phyloP scores from a whole-genome alignment of 306 rosid species.

The Pyrus communis region DNA sequence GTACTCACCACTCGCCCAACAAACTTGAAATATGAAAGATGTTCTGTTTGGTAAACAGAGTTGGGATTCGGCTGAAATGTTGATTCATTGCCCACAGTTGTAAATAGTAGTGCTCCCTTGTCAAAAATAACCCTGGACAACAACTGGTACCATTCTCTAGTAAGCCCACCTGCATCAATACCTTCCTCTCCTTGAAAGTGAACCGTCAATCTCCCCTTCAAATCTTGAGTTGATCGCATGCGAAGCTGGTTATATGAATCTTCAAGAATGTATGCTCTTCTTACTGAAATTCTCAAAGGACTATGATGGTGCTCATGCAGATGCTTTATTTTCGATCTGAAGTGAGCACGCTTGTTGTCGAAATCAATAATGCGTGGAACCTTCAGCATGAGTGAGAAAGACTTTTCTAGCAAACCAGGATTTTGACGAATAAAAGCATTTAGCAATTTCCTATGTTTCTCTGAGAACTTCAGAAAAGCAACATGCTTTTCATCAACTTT shows the following conservation, averaged over 20 bases:
- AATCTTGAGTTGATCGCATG: constrained; percentile 70
- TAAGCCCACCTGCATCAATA: constrained; percentile 95
- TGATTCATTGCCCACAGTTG: constrained; percentile 92
- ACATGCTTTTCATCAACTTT: constrained; percentile 75
- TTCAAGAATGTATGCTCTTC: constrained; percentile 92
- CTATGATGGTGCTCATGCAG: constrained; percentile 91
- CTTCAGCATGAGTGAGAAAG: constrained; percentile 85
- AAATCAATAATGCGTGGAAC: constrained; percentile 88
- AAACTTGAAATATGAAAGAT: constrained; percentile 93
- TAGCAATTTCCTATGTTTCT: constrained; percentile 86
- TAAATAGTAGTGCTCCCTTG: constrained; percentile 90
- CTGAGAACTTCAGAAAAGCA: constrained; percentile 81
- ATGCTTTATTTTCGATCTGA: constrained; percentile 90
- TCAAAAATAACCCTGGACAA: constrained; percentile 92
- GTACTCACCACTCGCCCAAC: constrained; percentile 96
- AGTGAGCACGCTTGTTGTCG: constrained; percentile 91
- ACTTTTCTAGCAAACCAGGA: constrained; percentile 91
- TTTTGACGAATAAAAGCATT: constrained; percentile 95
- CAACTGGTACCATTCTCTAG: constrained; percentile 96
- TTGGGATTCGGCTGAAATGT: constrained; percentile 98
- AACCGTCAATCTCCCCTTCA: constrained; percentile 94
- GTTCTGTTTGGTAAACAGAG: constrained; percentile 94
- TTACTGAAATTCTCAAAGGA: constrained; percentile 87
- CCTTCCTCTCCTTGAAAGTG: constrained; percentile 99
- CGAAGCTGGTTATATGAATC: constrained; percentile 97